A percentile compares a stretch with the other conserved stretches of the same genome.
These are phyloP conservation scores for Chrysophaeum taylorii DNA, from an alignment of 352 stramenopile genomes.

Conservation along the genomic window DNA sequence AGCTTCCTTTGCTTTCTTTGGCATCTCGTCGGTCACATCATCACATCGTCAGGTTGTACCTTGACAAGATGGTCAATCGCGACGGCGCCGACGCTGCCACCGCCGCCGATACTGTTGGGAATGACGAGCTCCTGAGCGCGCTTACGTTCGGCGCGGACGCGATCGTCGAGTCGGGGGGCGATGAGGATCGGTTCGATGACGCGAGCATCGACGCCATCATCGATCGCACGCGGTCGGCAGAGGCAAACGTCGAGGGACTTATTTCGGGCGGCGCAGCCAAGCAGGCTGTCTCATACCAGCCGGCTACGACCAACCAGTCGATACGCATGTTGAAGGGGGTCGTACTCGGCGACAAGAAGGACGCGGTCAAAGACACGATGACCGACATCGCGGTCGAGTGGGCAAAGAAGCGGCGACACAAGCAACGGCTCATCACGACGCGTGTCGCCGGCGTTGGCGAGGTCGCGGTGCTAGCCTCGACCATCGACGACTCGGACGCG, in stretches of 20 bases:
- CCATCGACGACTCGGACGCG: neutral
- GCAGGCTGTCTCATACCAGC: neutral
- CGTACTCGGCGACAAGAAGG: neutral
- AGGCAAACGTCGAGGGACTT: slow-evolving; percentile 29
- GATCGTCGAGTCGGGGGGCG: slow-evolving; percentile 50
- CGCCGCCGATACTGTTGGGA: slow-evolving; percentile 13
- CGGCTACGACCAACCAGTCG: neutral
- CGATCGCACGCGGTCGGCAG: slow-evolving; percentile 36
- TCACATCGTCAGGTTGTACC: neutral
- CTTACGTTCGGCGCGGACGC: slow-evolving; percentile 68
- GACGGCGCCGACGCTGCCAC: slow-evolving; percentile 47
- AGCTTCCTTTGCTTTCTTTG: slow-evolving; percentile 83
- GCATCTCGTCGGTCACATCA: slow-evolving; percentile 27
- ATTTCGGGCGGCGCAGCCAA: neutral
- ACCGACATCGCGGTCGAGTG: slow-evolving; percentile 48
- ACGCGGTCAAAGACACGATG: slow-evolving; percentile 49
- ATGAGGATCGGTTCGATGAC: slow-evolving; percentile 72
- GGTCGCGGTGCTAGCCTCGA: neutral
- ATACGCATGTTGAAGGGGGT: neutral
- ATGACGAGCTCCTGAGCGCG: slow-evolving; percentile 28
- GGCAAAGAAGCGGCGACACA: slow-evolving; percentile 42
- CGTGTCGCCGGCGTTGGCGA: slow-evolving; percentile 9
- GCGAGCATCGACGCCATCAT: slow-evolving; percentile 52
- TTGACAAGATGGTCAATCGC: slow-evolving; percentile 37
- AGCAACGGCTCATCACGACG: slow-evolving; percentile 37